Evolutionary conservation across 2,329 filamentous ascomycete genomes (phyloP), one percentile per base, ranked within the genome.

Genomic region (Alternaria sp.): DNA sequence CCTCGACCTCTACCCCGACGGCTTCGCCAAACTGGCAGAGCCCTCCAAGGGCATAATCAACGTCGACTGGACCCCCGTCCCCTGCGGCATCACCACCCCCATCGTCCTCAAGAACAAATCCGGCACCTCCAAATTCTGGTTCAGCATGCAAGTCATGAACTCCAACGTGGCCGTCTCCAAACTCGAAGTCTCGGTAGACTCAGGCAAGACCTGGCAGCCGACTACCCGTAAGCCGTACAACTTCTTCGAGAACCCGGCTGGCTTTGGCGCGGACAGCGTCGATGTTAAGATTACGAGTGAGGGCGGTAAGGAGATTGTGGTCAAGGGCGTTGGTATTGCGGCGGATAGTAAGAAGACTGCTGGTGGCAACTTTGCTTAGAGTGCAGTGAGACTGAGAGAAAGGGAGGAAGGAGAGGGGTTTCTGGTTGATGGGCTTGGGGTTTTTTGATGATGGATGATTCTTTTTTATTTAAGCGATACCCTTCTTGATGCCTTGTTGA

Each of bases 121-220:
- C 21, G 84, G 84, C 23, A 83, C 84, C 4, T 85, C 83, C 5
- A 72, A 78, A 28, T 83, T 83, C 75, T 87, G 86, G 85, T 88
- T 88, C 79, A 83, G 82, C 51, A 88, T 89, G 83, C 89, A 91
- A 76, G 88, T 90, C 46, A 82, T 89, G 71, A 90, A 90, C 78
- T 80, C 86, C 71, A 89, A 89, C 74, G 82, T 86, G 63, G 82
- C 84, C 15, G 83, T 90, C 44, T 70, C 81, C 57, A 83, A 80
- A 66, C 82, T 91, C 23, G 88, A 90, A 68, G 88, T 90, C 61
- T 88, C 86, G 62, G 87, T 83, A 18, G 85, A 91, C 71, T 83
- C 86, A 11, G 88, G 88, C 18, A 82, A 70, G 57, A 87, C 85
- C 14, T 91, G 88, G 88, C 76, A 85, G 75, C 54, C 74, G n/a